phyloP scores from a whole-genome alignment of 148 eudicot species.

The Cornus florida region DNA sequence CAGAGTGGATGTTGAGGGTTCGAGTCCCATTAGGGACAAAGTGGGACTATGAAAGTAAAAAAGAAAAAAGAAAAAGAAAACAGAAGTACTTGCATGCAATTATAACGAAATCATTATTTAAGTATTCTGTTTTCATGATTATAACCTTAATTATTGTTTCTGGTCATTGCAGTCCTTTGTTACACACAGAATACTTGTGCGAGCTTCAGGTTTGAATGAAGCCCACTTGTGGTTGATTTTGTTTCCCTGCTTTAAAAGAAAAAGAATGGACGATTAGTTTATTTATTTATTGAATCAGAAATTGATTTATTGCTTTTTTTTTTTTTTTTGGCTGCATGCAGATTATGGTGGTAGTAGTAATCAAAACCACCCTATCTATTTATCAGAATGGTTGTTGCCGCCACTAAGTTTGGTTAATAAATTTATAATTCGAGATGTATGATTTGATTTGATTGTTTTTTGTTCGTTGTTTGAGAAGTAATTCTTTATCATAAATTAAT shows the following conservation, averaged over 20 bases:
- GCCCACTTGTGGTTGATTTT: constrained; percentile 16
- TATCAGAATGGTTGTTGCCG: constrained; percentile 77
- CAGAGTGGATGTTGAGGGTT: too few species aligned
- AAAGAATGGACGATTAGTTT: background rate
- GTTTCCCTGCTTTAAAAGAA: background rate
- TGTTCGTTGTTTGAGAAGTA: background rate
- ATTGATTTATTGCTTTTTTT: background rate
- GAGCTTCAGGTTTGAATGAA: constrained; percentile 46
- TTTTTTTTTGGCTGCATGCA: too few species aligned
- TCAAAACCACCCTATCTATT: constrained; percentile 38
- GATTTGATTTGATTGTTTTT: constrained; percentile 4
- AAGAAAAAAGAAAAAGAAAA: too few species aligned
- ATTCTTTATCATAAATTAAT: background rate
- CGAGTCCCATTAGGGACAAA: too few species aligned
- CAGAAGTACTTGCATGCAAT: background rate
- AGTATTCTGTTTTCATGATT: background rate
- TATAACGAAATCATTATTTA: background rate
- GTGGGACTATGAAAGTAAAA: too few species aligned
- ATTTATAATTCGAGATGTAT: constrained; percentile 59
- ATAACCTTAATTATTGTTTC: constrained; percentile 12
- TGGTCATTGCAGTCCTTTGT: constrained; percentile 66
- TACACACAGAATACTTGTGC: constrained; percentile 70
- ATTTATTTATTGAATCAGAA: background rate
- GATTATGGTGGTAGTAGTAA: constrained; percentile 30
- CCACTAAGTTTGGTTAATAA: constrained; percentile 54